Conservation (phyloP, 305 asterid species). For the Solanum chacoense region DNA sequence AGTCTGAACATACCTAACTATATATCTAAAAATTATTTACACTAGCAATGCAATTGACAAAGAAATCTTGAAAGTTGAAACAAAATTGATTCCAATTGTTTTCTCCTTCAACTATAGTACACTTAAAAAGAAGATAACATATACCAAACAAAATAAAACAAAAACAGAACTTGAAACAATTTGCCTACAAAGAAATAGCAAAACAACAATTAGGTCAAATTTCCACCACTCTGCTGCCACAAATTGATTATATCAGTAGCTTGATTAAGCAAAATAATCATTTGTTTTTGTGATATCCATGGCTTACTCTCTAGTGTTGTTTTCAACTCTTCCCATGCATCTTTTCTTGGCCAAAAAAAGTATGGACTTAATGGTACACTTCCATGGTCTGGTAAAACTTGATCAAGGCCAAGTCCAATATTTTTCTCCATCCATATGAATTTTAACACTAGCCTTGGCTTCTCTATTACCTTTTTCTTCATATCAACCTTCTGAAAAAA, state of each 20-base stretch:
- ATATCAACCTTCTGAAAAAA: constrained; percentile 17
- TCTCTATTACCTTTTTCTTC: constrained; percentile 19
- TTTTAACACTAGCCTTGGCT: constrained; percentile 65
- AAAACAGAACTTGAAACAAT: background rate
- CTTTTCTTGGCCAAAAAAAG: constrained; percentile 45
- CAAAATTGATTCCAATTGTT: background rate
- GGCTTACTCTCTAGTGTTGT: constrained; percentile 30
- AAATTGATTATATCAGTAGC: constrained; percentile 91
- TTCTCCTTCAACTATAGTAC: background rate
- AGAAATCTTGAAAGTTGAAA: background rate
- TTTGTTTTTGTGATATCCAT: constrained; percentile 39
- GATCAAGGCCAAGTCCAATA: constrained; percentile 73
- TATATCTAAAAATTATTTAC: background rate
- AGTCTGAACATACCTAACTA: no score
- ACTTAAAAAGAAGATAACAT: background rate
- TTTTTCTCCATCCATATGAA: constrained; percentile 98
- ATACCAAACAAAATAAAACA: background rate
- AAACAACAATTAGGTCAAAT: constrained; percentile 27
- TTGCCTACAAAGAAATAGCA: background rate
- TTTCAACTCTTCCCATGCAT: constrained; percentile 44
- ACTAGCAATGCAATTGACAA: background rate
- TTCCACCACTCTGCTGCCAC: constrained; percentile 98
- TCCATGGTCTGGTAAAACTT: constrained; percentile 61
- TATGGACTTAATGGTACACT: constrained; percentile 50
- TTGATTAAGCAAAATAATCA: constrained; percentile 87